A percentile compares a stretch with the other conserved stretches of the same genome.
Evolutionary conservation across 805 yeast species (phyloP).

Genomic region (Pichia occidentalis): DNA sequence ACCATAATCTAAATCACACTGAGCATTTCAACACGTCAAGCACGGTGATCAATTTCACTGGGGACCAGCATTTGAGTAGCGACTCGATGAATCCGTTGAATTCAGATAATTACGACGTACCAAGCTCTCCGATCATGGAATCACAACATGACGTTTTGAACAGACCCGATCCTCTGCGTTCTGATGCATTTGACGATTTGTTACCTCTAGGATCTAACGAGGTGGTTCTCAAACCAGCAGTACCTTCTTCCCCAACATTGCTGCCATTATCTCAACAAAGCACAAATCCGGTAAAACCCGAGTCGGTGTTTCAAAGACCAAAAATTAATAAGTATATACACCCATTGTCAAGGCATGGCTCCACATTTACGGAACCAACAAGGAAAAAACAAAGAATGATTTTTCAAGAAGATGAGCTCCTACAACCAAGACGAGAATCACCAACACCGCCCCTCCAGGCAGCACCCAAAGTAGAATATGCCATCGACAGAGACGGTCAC

Average conservation of each 20-base stretch:
- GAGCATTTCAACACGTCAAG: constrained; percentile 8
- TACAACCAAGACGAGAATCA: background rate
- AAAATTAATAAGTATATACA: constrained; percentile 13
- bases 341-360: constrained; percentile 15
- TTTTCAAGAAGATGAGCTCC: background rate
- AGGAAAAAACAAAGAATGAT: constrained; percentile 24
- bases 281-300: constrained; percentile 5
- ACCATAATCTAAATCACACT: background rate
- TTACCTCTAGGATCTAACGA: background rate
- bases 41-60: constrained; percentile 2
- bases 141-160: background rate
- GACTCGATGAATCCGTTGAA: background rate
- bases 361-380: constrained; percentile 18
- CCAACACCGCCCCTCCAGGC: constrained; percentile 1
- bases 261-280: constrained; percentile 18
- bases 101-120: constrained; percentile 3
- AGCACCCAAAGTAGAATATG: constrained; percentile 30
- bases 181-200: constrained; percentile 9
- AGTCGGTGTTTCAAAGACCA: constrained; percentile 9
- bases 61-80: constrained; percentile 1
- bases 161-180: constrained; percentile 1
- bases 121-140: constrained; percentile 8
- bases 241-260: constrained; percentile 26
- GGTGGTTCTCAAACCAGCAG: constrained; percentile 4
- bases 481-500: constrained; percentile 42